These are phyloP conservation scores for Oenanthe javanica DNA, from an alignment of 140 eudicot genomes.

Conservation along the genomic window DNA sequence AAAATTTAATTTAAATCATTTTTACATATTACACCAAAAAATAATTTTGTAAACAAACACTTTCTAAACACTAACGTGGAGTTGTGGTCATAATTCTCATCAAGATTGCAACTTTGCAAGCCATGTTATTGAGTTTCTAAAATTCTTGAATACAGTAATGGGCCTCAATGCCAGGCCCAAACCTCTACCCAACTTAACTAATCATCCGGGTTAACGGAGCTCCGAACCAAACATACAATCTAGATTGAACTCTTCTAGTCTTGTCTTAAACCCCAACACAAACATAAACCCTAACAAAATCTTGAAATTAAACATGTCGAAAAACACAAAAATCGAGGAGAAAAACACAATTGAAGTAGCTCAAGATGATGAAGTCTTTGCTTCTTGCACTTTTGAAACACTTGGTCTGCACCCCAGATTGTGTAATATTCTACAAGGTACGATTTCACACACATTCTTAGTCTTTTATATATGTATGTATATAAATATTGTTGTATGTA, in stretches of 20 bases:
- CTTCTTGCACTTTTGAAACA: conserved; percentile 77
- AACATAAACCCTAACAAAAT: background rate
- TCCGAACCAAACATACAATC: background rate
- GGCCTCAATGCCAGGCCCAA: background rate
- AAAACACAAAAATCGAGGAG: conserved; percentile 11
- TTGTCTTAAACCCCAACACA: conserved; percentile 2
- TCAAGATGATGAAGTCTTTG: conserved; percentile 31
- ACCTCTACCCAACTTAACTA: background rate
- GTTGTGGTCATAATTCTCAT: no score
- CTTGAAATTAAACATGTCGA: background rate
- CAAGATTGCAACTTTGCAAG: background rate
- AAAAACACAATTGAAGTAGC: background rate
- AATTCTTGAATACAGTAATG: background rate
- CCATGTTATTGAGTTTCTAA: no score
- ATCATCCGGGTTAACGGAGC: background rate
- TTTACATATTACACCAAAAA: no score
- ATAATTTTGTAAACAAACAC: no score
- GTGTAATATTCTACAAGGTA: conserved; percentile 72
- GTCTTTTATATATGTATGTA: background rate
- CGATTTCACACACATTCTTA: background rate
- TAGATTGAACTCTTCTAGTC: background rate
- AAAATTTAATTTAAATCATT: no score
- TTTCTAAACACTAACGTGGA: no score
- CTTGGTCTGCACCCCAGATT: conserved; percentile 72
- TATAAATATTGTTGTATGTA: background rate